Base-by-base conservation (phyloP, 1,139 yeast genomes). In the Zygosaccharomyces pseudobailii region DNA sequence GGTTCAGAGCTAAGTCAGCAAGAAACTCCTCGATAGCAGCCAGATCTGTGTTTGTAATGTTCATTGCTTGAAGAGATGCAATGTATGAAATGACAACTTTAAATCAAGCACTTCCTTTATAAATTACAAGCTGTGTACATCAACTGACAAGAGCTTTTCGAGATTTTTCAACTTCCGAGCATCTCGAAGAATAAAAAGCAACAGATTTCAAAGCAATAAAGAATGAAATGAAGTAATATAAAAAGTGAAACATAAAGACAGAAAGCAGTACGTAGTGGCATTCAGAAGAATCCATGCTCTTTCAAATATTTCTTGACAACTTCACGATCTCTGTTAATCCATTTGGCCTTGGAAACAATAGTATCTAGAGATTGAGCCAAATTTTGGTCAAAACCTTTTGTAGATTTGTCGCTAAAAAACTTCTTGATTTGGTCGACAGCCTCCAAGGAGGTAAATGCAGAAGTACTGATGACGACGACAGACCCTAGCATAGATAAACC, bases 401-500 rank as follows among this genome's bases (percentile, higher is more conserved):
- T 80, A 59, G 84, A 76, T 69, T 77, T 83, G 45, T 54, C 65
- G 49, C 61, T 69, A 63, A 85, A 87, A 72, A 86, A 87, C 44
- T 66, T 65, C 55, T 74, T 73, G 51, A 87, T 78, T 42, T 75
- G 78, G 10, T 74, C 71, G 56, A 79, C 78, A 58, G 82, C 83
- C 42, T 76, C 80, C 46, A 70, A 67, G 49, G 80, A 76, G 40
- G 90, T 78, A 69, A 84, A 86, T 2, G 87, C 84, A 30, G 83
- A 71, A 8, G 87, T 74, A 42, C 82, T 70, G 43, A 84, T 56
- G 41, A 74, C 72, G 34, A 89, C 84, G 49, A 90, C 82, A 17
- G 84, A 73, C 36, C 92, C 85, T 56, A 90, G 74, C 83, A 89
- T 79, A 21, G 88, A 76, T 53, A 85, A 76, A 25, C 87, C 84